Evolutionary conservation across 2,329 filamentous ascomycete genomes (phyloP), one percentile per base, ranked within the genome.

Genomic region (Fusarium mangiferae): DNA sequence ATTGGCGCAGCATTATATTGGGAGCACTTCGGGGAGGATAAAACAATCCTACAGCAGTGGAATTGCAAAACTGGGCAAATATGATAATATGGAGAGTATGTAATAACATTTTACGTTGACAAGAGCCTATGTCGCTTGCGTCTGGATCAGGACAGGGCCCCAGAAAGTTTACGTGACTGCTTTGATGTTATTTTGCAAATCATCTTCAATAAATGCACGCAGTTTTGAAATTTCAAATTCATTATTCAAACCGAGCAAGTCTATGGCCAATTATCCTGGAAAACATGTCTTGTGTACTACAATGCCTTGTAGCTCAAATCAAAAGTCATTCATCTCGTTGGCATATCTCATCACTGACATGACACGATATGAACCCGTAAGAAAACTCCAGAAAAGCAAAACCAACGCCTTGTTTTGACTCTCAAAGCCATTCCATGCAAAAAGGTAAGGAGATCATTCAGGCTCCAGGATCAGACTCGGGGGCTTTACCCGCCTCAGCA

Each of bases 381-480:
- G 49, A 64, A 63, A 52, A 46, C 33, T 13, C 59, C 67, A 42
- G 41, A 42, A 44, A 65, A 73, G 20, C 30, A 51, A 70, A 67
- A 61, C 48, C n/a, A 67, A 64, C 64, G 54, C 73, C 74, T 51
- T 59, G 48, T 63, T 48, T 36, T 45, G 73, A 70, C 75, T 65
- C 74, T 60, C 22, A 57, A 55, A 55, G 45, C 62, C 41, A 44
- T 51, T 28, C 39, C 62, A 69, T 61, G n/a, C 48, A 57, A 63
- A 56, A 69, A n/a, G 8, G 24, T 36, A 38, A 45, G 33, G 58
- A 26, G 18, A 33, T 4, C 36, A 45, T 20, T 57, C 72, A 83
- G 17, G 82, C 81, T 20, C 75, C 81, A 0, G 88, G 87, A 75
- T 90, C 85, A 81, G 90, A 86, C 52, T 79, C 79, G 4, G 77